Base-by-base conservation (phyloP, 805 yeast species). In the Starmera pachycereana region DNA sequence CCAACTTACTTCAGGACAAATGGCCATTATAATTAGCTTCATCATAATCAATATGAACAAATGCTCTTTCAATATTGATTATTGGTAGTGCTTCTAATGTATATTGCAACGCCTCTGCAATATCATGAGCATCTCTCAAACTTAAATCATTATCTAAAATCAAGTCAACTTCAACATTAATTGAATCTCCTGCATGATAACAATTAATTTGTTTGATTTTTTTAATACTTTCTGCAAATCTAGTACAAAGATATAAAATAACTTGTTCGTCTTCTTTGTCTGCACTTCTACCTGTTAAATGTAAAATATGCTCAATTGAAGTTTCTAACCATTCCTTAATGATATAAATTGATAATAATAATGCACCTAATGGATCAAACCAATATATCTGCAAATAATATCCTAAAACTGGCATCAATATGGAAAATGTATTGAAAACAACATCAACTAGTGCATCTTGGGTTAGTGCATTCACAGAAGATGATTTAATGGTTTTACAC, bases 361-460 rank as follows among this genome's bases (percentile, higher is more conserved):
- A 57, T 0, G 94, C 94, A 12, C 94, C 92, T 4, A 74, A 48
- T 1, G 92, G 77, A 61, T 83, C 94, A 35, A 80, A 51, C 86
- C 87, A 80, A 81, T 86, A 78, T 13, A 69, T 50, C 14, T 68
- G 56, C 13, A 70, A 56, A n/a, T 55, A 48, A 40, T 67, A 62
- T 2, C 90, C 90, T 1, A 71, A 34, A 0, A 78, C 45, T 0
- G 94, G 94, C 68, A 83, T 81, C 12, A 83, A 44, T 22, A 84
- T 68, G 1, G 92, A 82, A 34, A 81, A 80, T 1, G 69, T 51
- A 60, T 84, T 84, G 66, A 83, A 83, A 4, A 82, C 70, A 29
- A 83, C 72, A 57, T 84, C 94, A 1, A 89, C 83, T 58, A 71
- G 66, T 0, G 92, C 92, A 59, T 84, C 94, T 57, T 82, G 90